phyloP scores from a whole-genome alignment of 2,329 filamentous ascomycete genomes.

The Coniochaeta sp. region DNA sequence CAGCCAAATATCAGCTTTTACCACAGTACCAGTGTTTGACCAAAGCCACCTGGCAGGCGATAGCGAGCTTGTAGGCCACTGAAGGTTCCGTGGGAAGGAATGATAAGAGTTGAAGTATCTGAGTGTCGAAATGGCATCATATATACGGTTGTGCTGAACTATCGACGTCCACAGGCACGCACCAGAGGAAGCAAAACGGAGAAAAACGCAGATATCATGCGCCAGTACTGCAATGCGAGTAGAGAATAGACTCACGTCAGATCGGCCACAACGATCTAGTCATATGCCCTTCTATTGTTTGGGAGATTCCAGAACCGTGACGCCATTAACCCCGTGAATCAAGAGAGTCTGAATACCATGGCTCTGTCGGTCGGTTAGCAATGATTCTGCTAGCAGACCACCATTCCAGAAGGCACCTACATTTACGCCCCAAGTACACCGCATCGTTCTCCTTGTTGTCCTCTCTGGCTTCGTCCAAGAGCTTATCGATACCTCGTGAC shows the following conservation, averaged over 20 bases:
- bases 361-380: neutral
- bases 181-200: neutral
- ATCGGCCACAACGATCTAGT: neutral
- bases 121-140: no score
- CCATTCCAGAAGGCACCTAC: conserved; percentile 17
- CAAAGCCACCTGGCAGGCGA: no score
- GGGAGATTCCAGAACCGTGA: neutral
- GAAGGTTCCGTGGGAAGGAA: no score
- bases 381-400: neutral
- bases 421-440: conserved; percentile 45
- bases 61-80: no score
- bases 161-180: no score
- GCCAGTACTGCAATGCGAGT: neutral
- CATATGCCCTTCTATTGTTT: neutral
- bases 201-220: neutral
- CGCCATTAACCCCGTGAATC: neutral
- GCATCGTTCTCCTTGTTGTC: conserved; percentile 84
- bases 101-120: no score
- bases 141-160: no score
- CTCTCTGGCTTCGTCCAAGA: conserved; percentile 84
- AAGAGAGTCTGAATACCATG: neutral
- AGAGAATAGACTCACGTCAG: neutral
- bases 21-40: no score
- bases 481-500: conserved; percentile 82
- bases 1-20: no score